Conservation (phyloP, 164 flowering plant species). For the Aristolochia californica region DNA sequence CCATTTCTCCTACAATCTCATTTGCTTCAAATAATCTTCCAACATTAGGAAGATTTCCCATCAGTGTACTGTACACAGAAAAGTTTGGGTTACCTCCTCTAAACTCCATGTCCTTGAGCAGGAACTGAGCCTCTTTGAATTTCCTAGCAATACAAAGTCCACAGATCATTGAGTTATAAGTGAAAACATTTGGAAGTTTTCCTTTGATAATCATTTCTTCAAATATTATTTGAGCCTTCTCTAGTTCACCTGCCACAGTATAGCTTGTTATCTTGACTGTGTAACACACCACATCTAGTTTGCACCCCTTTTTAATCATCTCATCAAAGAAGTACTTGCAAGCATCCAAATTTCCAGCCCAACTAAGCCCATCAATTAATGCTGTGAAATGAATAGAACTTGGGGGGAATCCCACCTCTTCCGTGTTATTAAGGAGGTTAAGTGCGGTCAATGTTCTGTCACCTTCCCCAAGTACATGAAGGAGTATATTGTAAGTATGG, state of each 20-base stretch:
- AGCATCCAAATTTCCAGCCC: constrained; percentile 80
- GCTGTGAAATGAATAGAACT: constrained; percentile 79
- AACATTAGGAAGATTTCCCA: constrained; percentile 53
- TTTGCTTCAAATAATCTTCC: constrained; percentile 62
- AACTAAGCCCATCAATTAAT: constrained; percentile 78
- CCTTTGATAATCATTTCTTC: constrained; percentile 62
- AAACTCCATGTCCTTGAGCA: constrained; percentile 76
- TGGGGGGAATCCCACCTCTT: constrained; percentile 53
- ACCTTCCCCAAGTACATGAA: constrained; percentile 66
- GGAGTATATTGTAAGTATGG: constrained; percentile 74
- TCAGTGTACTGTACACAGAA: constrained; percentile 64
- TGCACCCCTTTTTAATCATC: constrained; percentile 54
- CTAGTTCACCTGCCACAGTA: constrained; percentile 49
- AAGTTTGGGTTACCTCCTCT: constrained; percentile 85
- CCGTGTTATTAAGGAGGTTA: constrained; percentile 71
- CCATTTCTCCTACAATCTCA: constrained; percentile 51
- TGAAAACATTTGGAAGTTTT: constrained; percentile 74
- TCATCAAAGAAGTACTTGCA: constrained; percentile 67
- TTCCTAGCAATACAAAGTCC: constrained; percentile 67
- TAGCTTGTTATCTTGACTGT: constrained; percentile 82
- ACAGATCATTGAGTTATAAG: constrained; percentile 88
- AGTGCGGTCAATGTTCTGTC: constrained; percentile 65
- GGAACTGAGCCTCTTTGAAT: constrained; percentile 54
- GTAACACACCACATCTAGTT: constrained; percentile 81
- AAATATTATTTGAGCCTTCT: constrained; percentile 58